These are phyloP conservation scores for Teunomyces pallodes DNA, from an alignment of 805 yeast species.

Conservation along the genomic window DNA sequence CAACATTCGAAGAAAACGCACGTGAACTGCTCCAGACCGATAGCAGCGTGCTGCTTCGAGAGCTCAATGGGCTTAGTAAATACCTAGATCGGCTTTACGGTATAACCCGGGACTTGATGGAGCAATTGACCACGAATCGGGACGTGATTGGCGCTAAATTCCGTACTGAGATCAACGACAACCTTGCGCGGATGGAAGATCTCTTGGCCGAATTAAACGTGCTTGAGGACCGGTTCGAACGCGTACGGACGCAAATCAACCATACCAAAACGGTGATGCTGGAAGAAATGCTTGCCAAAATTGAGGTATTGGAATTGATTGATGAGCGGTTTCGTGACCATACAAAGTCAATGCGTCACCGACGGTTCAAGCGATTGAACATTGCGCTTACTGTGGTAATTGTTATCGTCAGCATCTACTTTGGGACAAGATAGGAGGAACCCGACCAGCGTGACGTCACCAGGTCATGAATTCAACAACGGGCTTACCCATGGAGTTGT, in stretches of 20 bases:
- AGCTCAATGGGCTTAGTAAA: constrained; percentile 15
- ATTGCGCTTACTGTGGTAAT: constrained; percentile 16
- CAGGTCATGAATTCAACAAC: background rate
- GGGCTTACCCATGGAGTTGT: too few species aligned
- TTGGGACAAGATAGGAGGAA: constrained; percentile 5
- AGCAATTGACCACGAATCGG: constrained; percentile 16
- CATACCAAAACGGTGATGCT: constrained; percentile 25
- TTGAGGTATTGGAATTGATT: constrained; percentile 32
- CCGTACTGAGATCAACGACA: constrained; percentile 24
- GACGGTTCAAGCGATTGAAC: constrained; percentile 29
- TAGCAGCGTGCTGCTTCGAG: background rate
- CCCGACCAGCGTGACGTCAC: background rate
- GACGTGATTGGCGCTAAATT: constrained; percentile 18
- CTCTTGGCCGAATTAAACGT: constrained; percentile 22
- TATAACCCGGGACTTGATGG: constrained; percentile 17
- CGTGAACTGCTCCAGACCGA: background rate
- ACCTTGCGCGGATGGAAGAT: constrained; percentile 26
- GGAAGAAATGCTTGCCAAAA: constrained; percentile 23
- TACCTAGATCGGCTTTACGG: constrained; percentile 18
- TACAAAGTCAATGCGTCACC: constrained; percentile 20
- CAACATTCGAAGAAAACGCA: background rate
- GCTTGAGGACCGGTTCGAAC: constrained; percentile 24
- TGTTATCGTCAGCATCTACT: constrained; percentile 15
- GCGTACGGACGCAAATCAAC: constrained; percentile 15
- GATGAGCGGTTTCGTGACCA: constrained; percentile 27